These are phyloP conservation scores for Lentinus polychrous DNA, from an alignment of 1,284 basidiomycete genomes.

Conservation along the genomic window DNA sequence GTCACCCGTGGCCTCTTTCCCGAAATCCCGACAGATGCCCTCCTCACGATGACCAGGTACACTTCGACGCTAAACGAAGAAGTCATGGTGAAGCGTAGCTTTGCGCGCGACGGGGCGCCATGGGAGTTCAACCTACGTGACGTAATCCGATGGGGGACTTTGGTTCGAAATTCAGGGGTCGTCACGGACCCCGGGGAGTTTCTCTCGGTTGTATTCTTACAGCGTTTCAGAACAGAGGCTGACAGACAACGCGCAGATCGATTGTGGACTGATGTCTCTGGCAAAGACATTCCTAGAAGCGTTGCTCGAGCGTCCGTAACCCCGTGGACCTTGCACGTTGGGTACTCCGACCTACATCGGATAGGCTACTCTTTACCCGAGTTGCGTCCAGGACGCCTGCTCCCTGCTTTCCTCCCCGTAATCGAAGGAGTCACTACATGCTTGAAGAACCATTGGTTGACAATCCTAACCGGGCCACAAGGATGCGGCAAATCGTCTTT, in stretches of 20 bases:
- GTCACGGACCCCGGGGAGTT: conserved; percentile 55
- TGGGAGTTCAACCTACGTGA: conserved; percentile 99
- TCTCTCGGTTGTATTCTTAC: conserved; percentile 72
- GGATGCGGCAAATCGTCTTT: conserved; percentile 80
- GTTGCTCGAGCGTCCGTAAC: conserved; percentile 51
- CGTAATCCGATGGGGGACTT: conserved; percentile 84
- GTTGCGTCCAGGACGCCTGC: conserved; percentile 40
- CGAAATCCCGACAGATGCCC: conserved; percentile 40
- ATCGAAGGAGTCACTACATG: conserved; percentile 77
- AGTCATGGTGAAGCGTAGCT: conserved; percentile 58
- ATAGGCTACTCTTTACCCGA: conserved; percentile 29
- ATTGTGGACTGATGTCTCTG: conserved; percentile 53
- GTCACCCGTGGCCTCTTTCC: conserved; percentile 80
- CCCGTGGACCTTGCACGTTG: conserved; percentile 56
- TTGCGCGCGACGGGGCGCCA: conserved; percentile 83
- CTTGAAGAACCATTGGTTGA: conserved; percentile 78
- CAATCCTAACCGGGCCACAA: conserved; percentile 78
- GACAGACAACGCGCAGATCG: conserved; percentile 60
- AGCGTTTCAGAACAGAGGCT: conserved; percentile 72
- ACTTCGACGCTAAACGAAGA: conserved; percentile 72
- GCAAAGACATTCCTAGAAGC: conserved; percentile 22
- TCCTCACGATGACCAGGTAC: conserved; percentile 81
- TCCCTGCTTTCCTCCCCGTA: conserved; percentile 60
- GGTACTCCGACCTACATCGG: conserved; percentile 55
- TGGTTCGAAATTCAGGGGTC: conserved; percentile 35